Evolutionary conservation across 805 yeast genomes (phyloP), one percentile per base, ranked within the genome.

Genomic region (Cyberlindnera americana): DNA sequence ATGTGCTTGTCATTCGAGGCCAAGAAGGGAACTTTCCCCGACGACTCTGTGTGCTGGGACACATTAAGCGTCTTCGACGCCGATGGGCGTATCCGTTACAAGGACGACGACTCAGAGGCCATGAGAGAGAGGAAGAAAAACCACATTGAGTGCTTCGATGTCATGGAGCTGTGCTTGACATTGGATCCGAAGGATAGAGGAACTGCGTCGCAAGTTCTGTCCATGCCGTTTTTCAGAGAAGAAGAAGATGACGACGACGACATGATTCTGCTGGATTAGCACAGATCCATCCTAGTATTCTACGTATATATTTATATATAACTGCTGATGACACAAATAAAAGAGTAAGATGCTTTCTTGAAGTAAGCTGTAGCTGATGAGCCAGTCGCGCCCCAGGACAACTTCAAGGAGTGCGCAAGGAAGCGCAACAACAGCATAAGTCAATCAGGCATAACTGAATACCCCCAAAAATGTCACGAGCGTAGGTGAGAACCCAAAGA

Each of bases 181-280:
- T 81, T 82, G 44, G 88, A 89, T 54, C 95, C 98, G 1, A 69
- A 69, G 27, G 75, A 77, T 54, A 75, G 99, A 49, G 78, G 86
- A 2, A 70, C 84, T 17, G 97, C 99, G 0, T 79, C 77, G 25
- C 95, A 89, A 49, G 70, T 93, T 35, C 65, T 91, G 29, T 33
- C 37, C 9, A 25, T 54, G 34, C 58, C 57, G 9, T 56, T 56
- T 40, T 56, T 56, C 38, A 44, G 30, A 13, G 39, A 37, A n/a
- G 47, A 44, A 5, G 49, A 48, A 6, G 53, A 46, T 12, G 53
- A 48, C 8, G 53, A 46, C 12, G 53, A 42, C 15, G 48, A 42
- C n/a, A 37, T 44, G 41, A 35, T 46, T 11, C 39, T 46, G 30
- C 36, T 44, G 22, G 39, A 37, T 28, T 35, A 19, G 18, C 7